These are phyloP conservation scores for Torulaspora maleeae DNA, from an alignment of 805 yeast species.

Conservation along the genomic window DNA sequence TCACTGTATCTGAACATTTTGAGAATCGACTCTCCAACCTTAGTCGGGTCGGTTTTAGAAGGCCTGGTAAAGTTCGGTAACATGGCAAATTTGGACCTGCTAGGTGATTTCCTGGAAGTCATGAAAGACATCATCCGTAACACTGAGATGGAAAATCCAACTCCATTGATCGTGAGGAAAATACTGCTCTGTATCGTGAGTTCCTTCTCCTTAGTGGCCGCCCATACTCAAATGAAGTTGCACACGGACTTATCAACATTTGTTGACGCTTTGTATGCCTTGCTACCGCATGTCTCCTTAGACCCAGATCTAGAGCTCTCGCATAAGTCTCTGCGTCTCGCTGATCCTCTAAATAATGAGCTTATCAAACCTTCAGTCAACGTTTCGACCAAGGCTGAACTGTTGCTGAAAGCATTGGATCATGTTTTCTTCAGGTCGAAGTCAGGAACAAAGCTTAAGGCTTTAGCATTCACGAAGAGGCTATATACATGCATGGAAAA, in stretches of 20 bases:
- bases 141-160: constrained; percentile 43
- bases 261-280: constrained; percentile 64
- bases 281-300: constrained; percentile 62
- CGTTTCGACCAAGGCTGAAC: constrained; percentile 83
- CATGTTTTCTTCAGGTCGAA: constrained; percentile 72
- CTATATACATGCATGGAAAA: constrained; percentile 62
- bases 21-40: constrained; percentile 53
- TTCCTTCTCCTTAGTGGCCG: constrained; percentile 78
- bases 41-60: constrained; percentile 85
- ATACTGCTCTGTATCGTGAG: constrained; percentile 79
- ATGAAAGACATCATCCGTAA: constrained; percentile 72
- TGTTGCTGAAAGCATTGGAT: constrained; percentile 72
- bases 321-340: constrained; percentile 70
- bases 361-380: constrained; percentile 66
- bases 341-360: constrained; percentile 61
- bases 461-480: constrained; percentile 78
- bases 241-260: constrained; percentile 79
- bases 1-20: constrained; percentile 74
- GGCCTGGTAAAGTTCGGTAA: constrained; percentile 88
- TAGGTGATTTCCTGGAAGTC: constrained; percentile 90
- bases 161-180: constrained; percentile 57
- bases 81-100: constrained; percentile 84
- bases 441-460: constrained; percentile 62
- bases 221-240: constrained; percentile 66
- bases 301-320: constrained; percentile 86